phyloP scores from a whole-genome alignment of 306 rosid genomes.

The Trifolium fragiferum region DNA sequence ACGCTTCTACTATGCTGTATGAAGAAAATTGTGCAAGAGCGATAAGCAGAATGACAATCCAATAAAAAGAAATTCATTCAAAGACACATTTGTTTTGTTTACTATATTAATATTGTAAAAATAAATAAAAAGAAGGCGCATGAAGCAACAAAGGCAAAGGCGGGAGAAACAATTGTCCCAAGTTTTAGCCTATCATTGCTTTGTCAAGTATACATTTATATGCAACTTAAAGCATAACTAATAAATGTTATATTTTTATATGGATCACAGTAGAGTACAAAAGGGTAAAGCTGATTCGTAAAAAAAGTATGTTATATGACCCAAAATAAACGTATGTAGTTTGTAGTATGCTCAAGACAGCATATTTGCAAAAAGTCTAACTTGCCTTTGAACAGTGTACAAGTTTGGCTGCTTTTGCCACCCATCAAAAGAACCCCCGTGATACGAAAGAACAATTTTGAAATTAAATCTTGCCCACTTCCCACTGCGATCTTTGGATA shows the following conservation, averaged over 20 bases:
- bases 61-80: constrained; percentile 13
- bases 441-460: constrained; percentile 76
- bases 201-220: background rate
- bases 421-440: constrained; percentile 88
- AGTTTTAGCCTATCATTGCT: background rate
- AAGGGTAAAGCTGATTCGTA: background rate
- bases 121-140: background rate
- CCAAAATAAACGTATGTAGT: background rate
- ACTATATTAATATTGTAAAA: background rate
- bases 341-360: background rate
- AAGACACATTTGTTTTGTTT: constrained; percentile 1
- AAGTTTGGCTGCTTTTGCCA: constrained; percentile 96
- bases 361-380: constrained; percentile 24
- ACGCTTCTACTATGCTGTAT: constrained; percentile 65
- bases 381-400: constrained; percentile 88
- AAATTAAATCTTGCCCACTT: constrained; percentile 90
- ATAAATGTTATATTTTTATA: background rate
- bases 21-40: constrained; percentile 37
- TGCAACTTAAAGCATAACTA: constrained; percentile 20
- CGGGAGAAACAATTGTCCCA: constrained; percentile 15
- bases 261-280: constrained; percentile 3
- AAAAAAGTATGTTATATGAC: constrained; percentile 3
- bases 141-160: constrained; percentile 22
- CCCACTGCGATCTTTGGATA: constrained; percentile 57
- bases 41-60: constrained; percentile 29